phyloP scores from a whole-genome alignment of 2,329 filamentous ascomycete species.

The Sporothrix inflata region DNA sequence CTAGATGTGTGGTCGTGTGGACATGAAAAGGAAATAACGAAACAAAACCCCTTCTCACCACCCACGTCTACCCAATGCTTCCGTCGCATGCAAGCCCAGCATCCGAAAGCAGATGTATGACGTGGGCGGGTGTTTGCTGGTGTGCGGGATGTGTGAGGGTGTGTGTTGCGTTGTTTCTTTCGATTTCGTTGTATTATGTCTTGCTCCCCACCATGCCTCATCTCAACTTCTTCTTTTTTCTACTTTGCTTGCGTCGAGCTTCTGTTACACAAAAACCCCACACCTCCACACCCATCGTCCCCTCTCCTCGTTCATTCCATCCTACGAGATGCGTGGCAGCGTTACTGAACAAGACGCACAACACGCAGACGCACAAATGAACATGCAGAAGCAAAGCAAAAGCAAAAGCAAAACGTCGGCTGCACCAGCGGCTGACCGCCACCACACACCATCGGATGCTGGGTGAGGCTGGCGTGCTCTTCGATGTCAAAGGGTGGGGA shows the following conservation, averaged over 20 bases:
- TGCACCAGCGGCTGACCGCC: not conserved
- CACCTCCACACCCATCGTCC: not conserved
- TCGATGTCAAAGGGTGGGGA: too few species aligned
- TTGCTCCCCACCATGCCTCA: not conserved
- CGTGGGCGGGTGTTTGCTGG: not conserved
- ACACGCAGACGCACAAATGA: not conserved
- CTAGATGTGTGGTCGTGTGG: not conserved
- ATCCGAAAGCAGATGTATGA: constrained; percentile 9
- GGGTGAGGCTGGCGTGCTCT: not conserved
- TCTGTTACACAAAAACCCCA: constrained; percentile 12
- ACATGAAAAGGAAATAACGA: not conserved
- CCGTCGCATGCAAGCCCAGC: not conserved
- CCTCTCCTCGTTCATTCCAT: not conserved
- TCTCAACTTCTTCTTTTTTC: not conserved
- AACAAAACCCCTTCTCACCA: not conserved
- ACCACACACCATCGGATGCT: not conserved
- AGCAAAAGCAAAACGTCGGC: not conserved
- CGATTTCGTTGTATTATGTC: too few species aligned
- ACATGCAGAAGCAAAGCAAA: too few species aligned
- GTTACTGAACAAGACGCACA: not conserved
- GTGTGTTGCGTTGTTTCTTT: not conserved
- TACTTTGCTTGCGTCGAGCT: not conserved
- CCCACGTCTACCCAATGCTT: not conserved
- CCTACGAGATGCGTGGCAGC: constrained; percentile 6
- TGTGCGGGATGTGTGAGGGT: not conserved